Evolutionary conservation across 2,329 filamentous ascomycete species (phyloP), one percentile per base, ranked within the genome.

Genomic region (Hypomyces rosellus): DNA sequence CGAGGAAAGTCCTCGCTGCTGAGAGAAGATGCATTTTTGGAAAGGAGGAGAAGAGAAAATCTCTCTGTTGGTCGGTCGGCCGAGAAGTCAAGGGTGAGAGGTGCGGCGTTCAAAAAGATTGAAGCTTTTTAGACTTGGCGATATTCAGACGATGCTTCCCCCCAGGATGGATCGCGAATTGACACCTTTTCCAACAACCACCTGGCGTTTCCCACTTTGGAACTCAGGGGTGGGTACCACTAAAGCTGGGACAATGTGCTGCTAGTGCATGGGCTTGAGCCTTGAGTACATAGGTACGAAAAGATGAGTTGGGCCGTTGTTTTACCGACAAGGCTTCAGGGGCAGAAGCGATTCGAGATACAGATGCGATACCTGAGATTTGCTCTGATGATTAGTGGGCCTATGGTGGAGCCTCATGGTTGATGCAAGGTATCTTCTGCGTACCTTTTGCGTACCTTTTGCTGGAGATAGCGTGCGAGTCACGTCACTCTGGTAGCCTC

Each of bases 1-100:
- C 69, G 59, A 74, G 61, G 56, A 74, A 57, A 46, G 70, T 62
- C 66, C 66, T 71, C 66, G 73, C 72, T 51, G 74, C 68, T 48
- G 55, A 56, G 52, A 62, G 48, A 49, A 65, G 58, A 54, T 61
- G 55, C 65, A 68, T 68, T 42, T 45, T 49, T 14, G 42, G 1
- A 20, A 20, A 3, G 5, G 20, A 43, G 12, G 3, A 12, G 40
- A 18, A 6, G 8, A 30, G 2, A 8, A 8, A 5, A 5, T 30
- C 9, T 30, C 6, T 30, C 25, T 30, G 25, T 11, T 30, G 4
- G 25, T 4, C 8, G 3, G 25, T 30, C 25, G 25, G 25, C 25
- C 25, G 8, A 30, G 6, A 30, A 11, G 36, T 15, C 14, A 20
- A 13, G 16, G 22, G 36, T n/a, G 18, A 22, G 46, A 25, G 36